A percentile compares a stretch with the other conserved stretches of the same genome.
These are phyloP conservation scores for Barnettozyma pratensis DNA, from an alignment of 805 yeast species.

Conservation along the genomic window DNA sequence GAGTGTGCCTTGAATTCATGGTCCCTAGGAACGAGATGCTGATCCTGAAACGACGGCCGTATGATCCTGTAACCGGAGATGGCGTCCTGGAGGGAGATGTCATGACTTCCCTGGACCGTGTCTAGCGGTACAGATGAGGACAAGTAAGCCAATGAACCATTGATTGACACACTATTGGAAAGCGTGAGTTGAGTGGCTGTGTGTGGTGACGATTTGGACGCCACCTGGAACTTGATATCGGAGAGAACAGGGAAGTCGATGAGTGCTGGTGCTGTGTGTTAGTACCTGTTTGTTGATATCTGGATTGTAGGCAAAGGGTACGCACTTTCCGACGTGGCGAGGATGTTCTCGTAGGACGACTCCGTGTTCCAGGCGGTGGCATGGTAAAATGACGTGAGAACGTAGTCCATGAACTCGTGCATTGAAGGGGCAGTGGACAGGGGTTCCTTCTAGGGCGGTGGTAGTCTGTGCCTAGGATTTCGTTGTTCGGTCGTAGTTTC, in stretches of 20 bases:
- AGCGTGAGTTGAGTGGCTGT: conserved; percentile 72
- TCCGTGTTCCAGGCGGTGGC: conserved; percentile 77
- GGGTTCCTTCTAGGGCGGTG: too few species aligned
- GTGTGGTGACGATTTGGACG: conserved; percentile 63
- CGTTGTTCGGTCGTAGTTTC: too few species aligned
- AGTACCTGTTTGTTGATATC: conserved; percentile 22
- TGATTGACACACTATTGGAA: conserved; percentile 55
- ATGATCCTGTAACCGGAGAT: conserved; percentile 62
- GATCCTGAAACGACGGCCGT: conserved; percentile 33
- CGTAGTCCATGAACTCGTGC: conserved; percentile 75
- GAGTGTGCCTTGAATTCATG: conserved; percentile 27
- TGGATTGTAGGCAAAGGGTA: neutral
- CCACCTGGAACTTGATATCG: conserved; percentile 58
- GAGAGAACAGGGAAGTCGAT: conserved; percentile 71
- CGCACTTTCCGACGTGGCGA: conserved; percentile 52
- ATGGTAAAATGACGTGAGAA: conserved; percentile 64
- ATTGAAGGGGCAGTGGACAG: neutral
- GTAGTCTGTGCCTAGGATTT: neutral
- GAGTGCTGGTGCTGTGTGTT: conserved; percentile 30
- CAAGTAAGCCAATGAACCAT: conserved; percentile 80
- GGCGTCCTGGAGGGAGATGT: conserved; percentile 58
- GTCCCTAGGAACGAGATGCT: neutral
- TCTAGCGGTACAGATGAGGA: conserved; percentile 60
- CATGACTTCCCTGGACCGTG: conserved; percentile 44
- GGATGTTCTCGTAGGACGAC: conserved; percentile 68